Evolutionary conservation across 352 stramenopile species (phyloP).

Genomic region (Pythium vanterpoolii): DNA sequence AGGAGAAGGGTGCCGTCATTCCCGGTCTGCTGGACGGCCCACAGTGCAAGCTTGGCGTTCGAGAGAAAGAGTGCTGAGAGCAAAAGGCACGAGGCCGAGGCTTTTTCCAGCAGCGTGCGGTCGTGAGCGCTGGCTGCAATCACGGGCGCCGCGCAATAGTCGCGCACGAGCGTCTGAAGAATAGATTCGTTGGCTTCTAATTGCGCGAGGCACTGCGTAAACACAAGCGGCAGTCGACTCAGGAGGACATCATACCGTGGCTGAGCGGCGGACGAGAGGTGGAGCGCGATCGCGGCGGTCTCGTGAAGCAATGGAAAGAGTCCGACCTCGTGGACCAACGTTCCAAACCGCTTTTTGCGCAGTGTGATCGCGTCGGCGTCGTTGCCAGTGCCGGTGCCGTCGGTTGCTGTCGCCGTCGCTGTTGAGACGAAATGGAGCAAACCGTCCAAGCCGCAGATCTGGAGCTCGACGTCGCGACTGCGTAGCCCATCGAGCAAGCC

Average conservation of each 20-base stretch:
- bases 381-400: slow-evolving; percentile 8
- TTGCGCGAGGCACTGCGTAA: slow-evolving; percentile 80
- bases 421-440: slow-evolving; percentile 73
- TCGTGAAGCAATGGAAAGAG: slow-evolving; percentile 74
- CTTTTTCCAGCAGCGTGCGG: slow-evolving; percentile 44
- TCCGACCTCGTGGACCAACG: slow-evolving; percentile 65
- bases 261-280: slow-evolving; percentile 19
- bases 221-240: slow-evolving; percentile 73
- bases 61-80: slow-evolving; percentile 77
- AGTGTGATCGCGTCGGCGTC: slow-evolving; percentile 23
- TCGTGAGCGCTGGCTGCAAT: slow-evolving; percentile 39
- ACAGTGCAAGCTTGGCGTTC: slow-evolving; percentile 79
- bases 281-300: slow-evolving; percentile 45
- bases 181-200: slow-evolving; percentile 63
- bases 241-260: slow-evolving; percentile 47
- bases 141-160: slow-evolving; percentile 71
- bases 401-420: slow-evolving; percentile 23
- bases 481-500: slow-evolving; percentile 69
- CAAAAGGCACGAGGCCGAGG: slow-evolving; percentile 60
- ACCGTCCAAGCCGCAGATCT: slow-evolving; percentile 69
- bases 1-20: slow-evolving; percentile 64
- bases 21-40: slow-evolving; percentile 59
- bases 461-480: slow-evolving; percentile 54
- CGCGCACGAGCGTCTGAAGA: slow-evolving; percentile 61
- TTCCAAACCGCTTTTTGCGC: slow-evolving; percentile 41